phyloP scores from a whole-genome alignment of 108 stramenopile genomes.

The Parmales sp. region DNA sequence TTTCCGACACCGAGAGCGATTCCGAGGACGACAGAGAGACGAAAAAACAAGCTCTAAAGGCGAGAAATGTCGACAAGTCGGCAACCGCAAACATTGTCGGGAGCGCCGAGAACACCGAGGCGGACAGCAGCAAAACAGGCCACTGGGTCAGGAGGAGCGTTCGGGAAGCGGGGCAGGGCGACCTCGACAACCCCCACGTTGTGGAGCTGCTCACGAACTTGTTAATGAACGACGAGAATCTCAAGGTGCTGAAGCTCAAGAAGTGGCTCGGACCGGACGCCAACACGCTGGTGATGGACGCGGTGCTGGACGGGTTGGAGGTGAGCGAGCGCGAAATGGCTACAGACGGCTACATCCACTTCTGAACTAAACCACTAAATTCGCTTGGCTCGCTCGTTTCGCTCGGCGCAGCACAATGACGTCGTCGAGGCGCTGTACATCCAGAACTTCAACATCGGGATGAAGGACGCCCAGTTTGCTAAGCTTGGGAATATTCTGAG shows the following conservation, averaged over 20 bases:
- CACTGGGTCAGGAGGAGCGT: conserved; percentile 71
- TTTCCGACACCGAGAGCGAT: too few species aligned
- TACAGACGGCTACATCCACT: too few species aligned
- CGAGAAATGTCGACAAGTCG: too few species aligned
- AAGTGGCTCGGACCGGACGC: conserved; percentile 74
- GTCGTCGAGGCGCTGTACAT: conserved; percentile 84
- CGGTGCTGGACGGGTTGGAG: conserved; percentile 69
- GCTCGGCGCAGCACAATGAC: conserved; percentile 75
- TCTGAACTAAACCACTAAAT: too few species aligned
- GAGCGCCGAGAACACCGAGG: too few species aligned
- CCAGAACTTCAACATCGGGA: conserved; percentile 84
- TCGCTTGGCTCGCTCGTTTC: too few species aligned
- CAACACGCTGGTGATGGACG: conserved; percentile 65
- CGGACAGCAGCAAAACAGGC: too few species aligned
- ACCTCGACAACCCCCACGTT: conserved; percentile 47
- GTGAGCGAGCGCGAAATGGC: too few species aligned
- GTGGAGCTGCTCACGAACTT: conserved; percentile 58
- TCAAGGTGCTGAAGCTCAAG: conserved; percentile 85
- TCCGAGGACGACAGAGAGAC: too few species aligned
- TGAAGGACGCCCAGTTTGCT: conserved; percentile 69
- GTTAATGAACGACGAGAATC: conserved; percentile 57
- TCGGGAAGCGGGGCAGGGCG: conserved; percentile 58
- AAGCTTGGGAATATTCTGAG: conserved; percentile 66
- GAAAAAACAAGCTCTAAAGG: too few species aligned
- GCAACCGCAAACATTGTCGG: too few species aligned